Base-by-base conservation (phyloP, 106 monocot species). In the Acorus gramineus region DNA sequence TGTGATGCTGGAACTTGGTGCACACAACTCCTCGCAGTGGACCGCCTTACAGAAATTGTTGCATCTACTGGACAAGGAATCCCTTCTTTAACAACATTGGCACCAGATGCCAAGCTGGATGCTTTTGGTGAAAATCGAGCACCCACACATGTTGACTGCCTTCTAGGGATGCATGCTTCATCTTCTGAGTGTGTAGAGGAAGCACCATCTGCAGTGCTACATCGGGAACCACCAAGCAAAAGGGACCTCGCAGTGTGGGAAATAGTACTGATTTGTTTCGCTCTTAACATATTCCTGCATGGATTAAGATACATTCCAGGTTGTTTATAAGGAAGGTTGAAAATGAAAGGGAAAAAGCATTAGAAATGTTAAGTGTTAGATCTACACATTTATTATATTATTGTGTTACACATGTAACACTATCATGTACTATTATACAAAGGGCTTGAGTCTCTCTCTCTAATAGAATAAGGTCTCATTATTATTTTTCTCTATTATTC, bases 201-300 rank as follows among this genome's bases (percentile, higher is more conserved):
- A 51, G 85, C 80, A 8, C 74, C 87, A 76, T 95, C 95, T 28
- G 76, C 60, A 64, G 66, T 82, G 42, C 81, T 67, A 65, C 74
- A 73, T 66, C 71, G 78, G 47, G 91, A 63, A 55, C 84, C 82
- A 66, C 71, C 81, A 57, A 87, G 71, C 68, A 85, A 80, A 69
- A 96, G 91, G 52, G 87, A 79, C 53, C 91, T 76, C 44, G 96
- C 87, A 79, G 80, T 82, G 47, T 96, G 87, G 2, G 96, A 91
- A 69, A 96, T 64, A 13, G 84, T 76, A 47, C 82, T 69, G 57
- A 96, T 69, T 67, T 91, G 90, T 72, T 96, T 96, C 66, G 96
- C 52, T 64, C 87, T 84, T 68, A 96, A 76, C 96, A 96, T 96
- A 28, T 28, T 28, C 28, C 28, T 28, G 28, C 28, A 28, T 28